A percentile compares a stretch with the other conserved stretches of the same genome.
Evolutionary conservation across 2,329 filamentous ascomycete species (phyloP).

Genomic region (Tolypocladium paradoxum): DNA sequence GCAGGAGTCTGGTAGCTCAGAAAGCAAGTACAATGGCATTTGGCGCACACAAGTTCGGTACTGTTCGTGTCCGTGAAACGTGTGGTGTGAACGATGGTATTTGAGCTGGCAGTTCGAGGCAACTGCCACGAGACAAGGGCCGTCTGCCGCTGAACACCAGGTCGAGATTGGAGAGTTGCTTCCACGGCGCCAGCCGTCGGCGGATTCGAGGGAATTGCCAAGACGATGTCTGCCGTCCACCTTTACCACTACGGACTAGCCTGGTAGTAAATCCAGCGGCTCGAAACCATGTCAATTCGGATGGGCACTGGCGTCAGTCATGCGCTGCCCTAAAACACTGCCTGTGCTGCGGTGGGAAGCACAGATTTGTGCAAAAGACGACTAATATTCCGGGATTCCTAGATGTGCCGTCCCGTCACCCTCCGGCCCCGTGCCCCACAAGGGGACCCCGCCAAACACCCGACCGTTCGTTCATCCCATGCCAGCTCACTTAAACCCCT

Average conservation of each 20-base stretch:
- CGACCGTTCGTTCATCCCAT: no score
- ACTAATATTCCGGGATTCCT: not conserved
- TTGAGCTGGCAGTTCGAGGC: not conserved
- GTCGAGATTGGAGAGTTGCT: not conserved
- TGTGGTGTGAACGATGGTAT: no score
- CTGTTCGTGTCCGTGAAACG: conserved; percentile 6
- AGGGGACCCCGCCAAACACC: not conserved
- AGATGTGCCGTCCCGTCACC: not conserved
- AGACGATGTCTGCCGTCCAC: not conserved
- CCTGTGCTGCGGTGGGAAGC: not conserved
- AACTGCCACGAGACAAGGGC: not conserved
- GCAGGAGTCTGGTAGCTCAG: conserved; percentile 37
- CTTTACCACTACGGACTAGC: no score
- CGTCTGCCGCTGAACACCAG: not conserved
- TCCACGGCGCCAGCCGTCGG: not conserved
- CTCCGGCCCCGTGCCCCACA: not conserved
- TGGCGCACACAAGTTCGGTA: conserved; percentile 32
- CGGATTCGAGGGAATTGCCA: not conserved
- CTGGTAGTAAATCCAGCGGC: not conserved
- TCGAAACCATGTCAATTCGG: not conserved
- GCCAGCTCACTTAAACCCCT: not conserved
- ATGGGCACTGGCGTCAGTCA: not conserved
- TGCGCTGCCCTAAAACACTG: not conserved
- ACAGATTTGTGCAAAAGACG: not conserved
- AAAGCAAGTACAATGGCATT: conserved; percentile 39